Evolutionary conservation across 2,329 filamentous ascomycete species (phyloP).

Genomic region (Penicillium nordicum): DNA sequence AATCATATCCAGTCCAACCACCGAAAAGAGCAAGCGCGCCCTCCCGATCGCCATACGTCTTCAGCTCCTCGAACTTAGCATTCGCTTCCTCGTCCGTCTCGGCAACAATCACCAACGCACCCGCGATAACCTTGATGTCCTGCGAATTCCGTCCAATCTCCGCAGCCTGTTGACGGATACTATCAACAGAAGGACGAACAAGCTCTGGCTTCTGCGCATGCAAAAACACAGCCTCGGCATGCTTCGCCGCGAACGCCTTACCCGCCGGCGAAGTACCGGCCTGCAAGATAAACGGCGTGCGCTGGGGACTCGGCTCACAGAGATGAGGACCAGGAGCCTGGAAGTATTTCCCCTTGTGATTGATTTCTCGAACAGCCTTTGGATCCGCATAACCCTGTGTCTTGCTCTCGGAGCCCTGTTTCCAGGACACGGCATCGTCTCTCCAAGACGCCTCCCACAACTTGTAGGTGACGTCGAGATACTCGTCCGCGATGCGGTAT

Average conservation of each 20-base stretch:
- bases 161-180: constrained; percentile 40
- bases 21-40: constrained; percentile 47
- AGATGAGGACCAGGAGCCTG: constrained; percentile 45
- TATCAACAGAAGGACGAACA: constrained; percentile 42
- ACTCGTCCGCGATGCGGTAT: constrained; percentile 50
- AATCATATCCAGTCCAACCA: constrained; percentile 48
- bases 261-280: constrained; percentile 48
- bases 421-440: constrained; percentile 37
- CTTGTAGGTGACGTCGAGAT: constrained; percentile 46
- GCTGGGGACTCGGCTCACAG: constrained; percentile 46
- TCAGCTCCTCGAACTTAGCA: constrained; percentile 42
- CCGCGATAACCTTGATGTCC: constrained; percentile 45
- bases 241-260: constrained; percentile 45
- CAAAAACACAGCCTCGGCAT: constrained; percentile 48
- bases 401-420: constrained; percentile 12
- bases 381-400: constrained; percentile 33
- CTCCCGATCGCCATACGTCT: constrained; percentile 45
- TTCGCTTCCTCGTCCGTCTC: constrained; percentile 46
- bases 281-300: constrained; percentile 49
- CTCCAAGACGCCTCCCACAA: constrained; percentile 55
- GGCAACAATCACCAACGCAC: constrained; percentile 44
- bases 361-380: constrained; percentile 35
- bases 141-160: constrained; percentile 39
- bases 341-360: constrained; percentile 44
- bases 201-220: constrained; percentile 44